Base-by-base conservation (phyloP, 2,329 filamentous ascomycete genomes). In the Neofusicoccum sp. region DNA sequence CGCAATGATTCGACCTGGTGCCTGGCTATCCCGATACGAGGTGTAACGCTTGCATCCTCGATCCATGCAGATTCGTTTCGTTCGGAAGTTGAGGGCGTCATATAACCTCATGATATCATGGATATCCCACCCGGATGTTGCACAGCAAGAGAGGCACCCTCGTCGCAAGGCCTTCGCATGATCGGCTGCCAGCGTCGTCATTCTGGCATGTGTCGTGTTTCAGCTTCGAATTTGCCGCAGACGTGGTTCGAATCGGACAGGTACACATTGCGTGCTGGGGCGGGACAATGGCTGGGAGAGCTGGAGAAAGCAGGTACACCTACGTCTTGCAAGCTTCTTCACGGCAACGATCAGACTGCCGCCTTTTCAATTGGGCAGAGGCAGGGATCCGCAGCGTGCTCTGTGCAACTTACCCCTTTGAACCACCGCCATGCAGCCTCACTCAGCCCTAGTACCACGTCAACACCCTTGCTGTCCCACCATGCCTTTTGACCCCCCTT, bases 301-400 rank as follows among this genome's bases (percentile, higher is more conserved):
- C 54, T 58, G 54, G 45, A 58, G 54, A 44, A 47, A 11, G 39
- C 54, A 58, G 41, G 54, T 58, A 28, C 41, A 11, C 45, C n/a
- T 7, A 29, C 39, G 31, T 22, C 16, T 11, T 36, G 29, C 54
- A 34, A 34, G 45, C 41, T 36, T 58, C 54, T 8, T 12, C 6
- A 16, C 34, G 36, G 22, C 8, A 31, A 16, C 11, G 31, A 14
- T 34, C 9, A 34, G 49, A 34, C 34, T 52, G 8, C 49, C 9
- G 36, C 28, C 36, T 22, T 56, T 56, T 56, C 41, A 34, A n/a
- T 31, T 41, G 39, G 50, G 50, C 22, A 56, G 34, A 41, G 34
- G 50, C 34, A 37, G 34, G 34, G 34, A 14, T 52, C 49, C 49
- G 33, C 8, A 6, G 12, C 34, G 5, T 11, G 9, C 28, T 31